These are phyloP conservation scores for Favolaschia claudopus DNA, from an alignment of 768 basidiomycete genomes.

Conservation along the genomic window DNA sequence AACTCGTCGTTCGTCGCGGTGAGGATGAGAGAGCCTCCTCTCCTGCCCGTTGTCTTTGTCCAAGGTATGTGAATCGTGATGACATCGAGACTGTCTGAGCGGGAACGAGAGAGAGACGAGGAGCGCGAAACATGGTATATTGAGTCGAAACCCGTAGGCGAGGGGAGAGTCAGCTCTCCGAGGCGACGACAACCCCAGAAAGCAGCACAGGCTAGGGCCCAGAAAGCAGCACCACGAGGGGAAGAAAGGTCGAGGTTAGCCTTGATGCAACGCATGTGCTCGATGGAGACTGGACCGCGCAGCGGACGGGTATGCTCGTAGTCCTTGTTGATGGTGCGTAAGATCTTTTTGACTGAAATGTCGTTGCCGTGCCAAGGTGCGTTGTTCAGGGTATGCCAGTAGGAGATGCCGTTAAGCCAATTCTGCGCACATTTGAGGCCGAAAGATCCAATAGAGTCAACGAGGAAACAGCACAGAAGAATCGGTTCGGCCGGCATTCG, in stretches of 20 bases:
- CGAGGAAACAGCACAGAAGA: not conserved
- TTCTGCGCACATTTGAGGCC: not conserved
- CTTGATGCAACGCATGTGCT: conserved; percentile 34
- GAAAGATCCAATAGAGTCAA: not conserved
- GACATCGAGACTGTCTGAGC: not conserved
- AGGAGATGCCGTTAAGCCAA: conserved; percentile 1
- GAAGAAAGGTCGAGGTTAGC: conserved; percentile 18
- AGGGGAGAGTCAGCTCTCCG: conserved; percentile 19
- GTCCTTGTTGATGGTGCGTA: not conserved
- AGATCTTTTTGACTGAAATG: not conserved
- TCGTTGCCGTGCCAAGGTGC: conserved; percentile 4
- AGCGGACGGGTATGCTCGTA: not conserved
- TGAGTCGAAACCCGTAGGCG: conserved; percentile 5
- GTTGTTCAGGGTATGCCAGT: not conserved
- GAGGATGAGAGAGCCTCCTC: conserved; percentile 28
- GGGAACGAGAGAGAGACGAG: not conserved
- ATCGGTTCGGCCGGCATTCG: conserved; percentile 35
- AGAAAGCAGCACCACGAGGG: conserved; percentile 32
- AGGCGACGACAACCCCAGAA: conserved; percentile 33
- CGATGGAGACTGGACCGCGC: conserved; percentile 11
- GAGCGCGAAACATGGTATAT: conserved; percentile 4
- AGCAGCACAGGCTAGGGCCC: conserved; percentile 29
- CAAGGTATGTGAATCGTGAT: conserved; percentile 35
- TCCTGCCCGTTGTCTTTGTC: conserved; percentile 31
- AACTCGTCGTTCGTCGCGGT: conserved; percentile 29